Conservation (phyloP, 257 asterid species). For the Ophiorrhiza pumila region DNA sequence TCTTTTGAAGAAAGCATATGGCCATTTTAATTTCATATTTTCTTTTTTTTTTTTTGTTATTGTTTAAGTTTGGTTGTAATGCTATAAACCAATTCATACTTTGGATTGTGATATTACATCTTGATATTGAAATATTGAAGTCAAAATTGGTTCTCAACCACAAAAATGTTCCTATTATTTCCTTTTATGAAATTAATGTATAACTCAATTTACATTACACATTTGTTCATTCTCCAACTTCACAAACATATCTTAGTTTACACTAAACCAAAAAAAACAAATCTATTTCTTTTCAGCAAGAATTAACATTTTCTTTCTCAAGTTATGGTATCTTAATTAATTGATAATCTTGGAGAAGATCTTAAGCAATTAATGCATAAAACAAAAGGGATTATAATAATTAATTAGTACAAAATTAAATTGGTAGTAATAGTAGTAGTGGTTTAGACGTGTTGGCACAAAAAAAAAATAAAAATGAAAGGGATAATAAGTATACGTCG, state of each 20-base stretch:
- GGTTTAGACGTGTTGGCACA: slow-evolving; percentile 22
- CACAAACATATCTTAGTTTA: too few species aligned
- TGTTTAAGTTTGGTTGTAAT: too few species aligned
- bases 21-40: too few species aligned
- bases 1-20: too few species aligned
- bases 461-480: slow-evolving; percentile 24
- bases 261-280: too few species aligned
- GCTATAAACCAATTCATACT: too few species aligned
- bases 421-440: not conserved
- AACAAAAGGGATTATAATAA: not conserved
- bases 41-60: too few species aligned
- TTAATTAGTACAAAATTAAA: not conserved
- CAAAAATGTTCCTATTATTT: not conserved
- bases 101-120: not conserved
- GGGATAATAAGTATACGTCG: slow-evolving; percentile 29
- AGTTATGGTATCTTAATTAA: not conserved
- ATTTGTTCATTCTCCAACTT: too few species aligned
- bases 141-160: not conserved
- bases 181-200: too few species aligned
- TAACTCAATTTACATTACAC: too few species aligned
- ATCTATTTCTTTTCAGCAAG: too few species aligned
- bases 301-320: too few species aligned
- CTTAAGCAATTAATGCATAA: slow-evolving; percentile 13
- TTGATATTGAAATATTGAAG: not conserved
- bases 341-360: not conserved